phyloP scores from a whole-genome alignment of 2,329 filamentous ascomycete genomes.

The Plenodomus tracheiphilus region DNA sequence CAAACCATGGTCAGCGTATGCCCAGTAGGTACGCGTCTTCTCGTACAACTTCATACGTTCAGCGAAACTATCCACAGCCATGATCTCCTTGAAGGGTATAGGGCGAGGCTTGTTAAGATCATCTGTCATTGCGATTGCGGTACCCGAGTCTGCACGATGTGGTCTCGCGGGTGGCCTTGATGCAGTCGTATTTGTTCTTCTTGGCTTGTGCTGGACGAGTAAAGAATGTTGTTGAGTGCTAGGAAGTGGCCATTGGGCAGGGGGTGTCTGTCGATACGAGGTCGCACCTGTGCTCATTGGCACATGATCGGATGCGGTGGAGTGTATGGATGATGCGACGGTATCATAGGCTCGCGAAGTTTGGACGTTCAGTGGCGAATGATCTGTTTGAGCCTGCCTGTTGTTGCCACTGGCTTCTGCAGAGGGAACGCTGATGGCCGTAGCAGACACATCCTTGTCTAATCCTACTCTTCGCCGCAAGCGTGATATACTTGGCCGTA shows the following conservation, averaged over 20 bases:
- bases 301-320: background rate
- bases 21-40: constrained; percentile 42
- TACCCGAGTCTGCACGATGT: constrained; percentile 37
- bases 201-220: background rate
- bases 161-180: constrained; percentile 14
- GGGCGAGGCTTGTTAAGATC: constrained; percentile 26
- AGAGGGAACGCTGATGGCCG: background rate
- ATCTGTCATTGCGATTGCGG: constrained; percentile 31
- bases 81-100: constrained; percentile 36
- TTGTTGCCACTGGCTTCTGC: constrained; percentile 2
- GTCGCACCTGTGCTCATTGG: background rate
- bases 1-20: constrained; percentile 38
- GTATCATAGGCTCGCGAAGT: constrained; percentile 4
- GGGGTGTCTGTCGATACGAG: background rate
- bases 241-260: background rate
- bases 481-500: constrained; percentile 23
- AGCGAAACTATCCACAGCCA: constrained; percentile 24
- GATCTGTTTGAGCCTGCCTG: constrained; percentile 1
- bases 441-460: constrained; percentile 7
- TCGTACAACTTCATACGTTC: constrained; percentile 39
- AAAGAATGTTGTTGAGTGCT: background rate
- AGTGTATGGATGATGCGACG: constrained; percentile 10
- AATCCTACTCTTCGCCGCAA: constrained; percentile 20
- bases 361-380: constrained; percentile 1
- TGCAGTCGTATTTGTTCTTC: background rate